Evolutionary conservation across 306 rosid species (phyloP).

Genomic region (Cercis canadensis): DNA sequence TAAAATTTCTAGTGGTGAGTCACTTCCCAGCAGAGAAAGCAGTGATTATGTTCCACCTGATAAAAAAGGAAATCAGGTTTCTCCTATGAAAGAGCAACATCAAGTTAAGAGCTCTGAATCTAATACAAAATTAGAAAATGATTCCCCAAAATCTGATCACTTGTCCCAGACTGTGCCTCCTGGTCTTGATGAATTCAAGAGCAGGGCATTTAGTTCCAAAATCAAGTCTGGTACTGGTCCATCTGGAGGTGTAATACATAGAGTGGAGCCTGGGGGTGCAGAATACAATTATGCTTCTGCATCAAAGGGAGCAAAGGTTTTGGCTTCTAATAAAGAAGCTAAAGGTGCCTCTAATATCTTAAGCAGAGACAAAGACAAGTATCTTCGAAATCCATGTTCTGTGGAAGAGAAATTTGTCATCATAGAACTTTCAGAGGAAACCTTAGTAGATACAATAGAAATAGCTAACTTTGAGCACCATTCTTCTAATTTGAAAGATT

Average conservation of each 20-base stretch:
- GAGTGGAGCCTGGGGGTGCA: conserved; percentile 90
- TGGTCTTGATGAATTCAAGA: conserved; percentile 97
- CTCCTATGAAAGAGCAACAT: conserved; percentile 43
- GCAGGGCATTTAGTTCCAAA: conserved; percentile 72
- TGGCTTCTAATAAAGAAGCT: conserved; percentile 95
- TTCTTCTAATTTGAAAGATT: conserved; percentile 83
- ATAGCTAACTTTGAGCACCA: conserved; percentile 94
- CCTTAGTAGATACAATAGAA: conserved; percentile 81
- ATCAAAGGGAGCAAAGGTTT: conserved; percentile 97
- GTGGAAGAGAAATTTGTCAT: conserved; percentile 78
- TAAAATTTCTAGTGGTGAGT: conserved; percentile 41
- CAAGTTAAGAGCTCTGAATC: conserved; percentile 46
- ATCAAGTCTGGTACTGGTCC: conserved; percentile 59
- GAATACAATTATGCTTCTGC: conserved; percentile 93
- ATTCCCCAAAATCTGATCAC: conserved; percentile 55
- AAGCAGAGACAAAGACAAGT: conserved; percentile 85
- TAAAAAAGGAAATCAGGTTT: conserved; percentile 33
- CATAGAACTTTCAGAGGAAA: conserved; percentile 96
- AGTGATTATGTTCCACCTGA: conserved; percentile 23
- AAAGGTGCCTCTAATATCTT: conserved; percentile 93
- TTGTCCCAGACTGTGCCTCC: conserved; percentile 64
- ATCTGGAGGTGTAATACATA: conserved; percentile 66
- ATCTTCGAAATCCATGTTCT: conserved; percentile 96
- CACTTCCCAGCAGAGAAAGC: conserved; percentile 41
- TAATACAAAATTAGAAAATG: conserved; percentile 53